Percentiles rank a stretch among this genome's conserved stretches.
Evolutionary conservation across 208 protist genomes (phyloP).

Genomic region (Angomonas desouzai): DNA sequence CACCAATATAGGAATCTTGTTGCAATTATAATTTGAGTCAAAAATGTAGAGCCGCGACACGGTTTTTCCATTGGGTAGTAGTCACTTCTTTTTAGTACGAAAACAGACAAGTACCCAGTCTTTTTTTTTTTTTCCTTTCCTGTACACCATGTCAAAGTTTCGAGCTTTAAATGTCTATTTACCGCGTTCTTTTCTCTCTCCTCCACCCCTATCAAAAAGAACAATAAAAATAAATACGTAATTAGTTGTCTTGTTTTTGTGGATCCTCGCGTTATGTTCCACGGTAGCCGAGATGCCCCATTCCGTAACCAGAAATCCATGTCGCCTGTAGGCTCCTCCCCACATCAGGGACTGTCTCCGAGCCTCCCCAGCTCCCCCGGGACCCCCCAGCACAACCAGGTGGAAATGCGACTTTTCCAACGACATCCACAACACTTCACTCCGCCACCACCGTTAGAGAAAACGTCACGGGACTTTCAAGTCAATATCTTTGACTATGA

Average conservation of each 20-base stretch:
- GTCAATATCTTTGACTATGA: constrained; percentile 13
- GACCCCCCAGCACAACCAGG: background rate
- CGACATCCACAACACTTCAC: background rate
- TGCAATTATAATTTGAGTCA: constrained; percentile 6
- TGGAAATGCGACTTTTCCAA: background rate
- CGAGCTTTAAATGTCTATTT: no score
- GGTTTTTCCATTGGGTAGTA: constrained; percentile 7
- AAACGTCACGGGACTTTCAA: background rate
- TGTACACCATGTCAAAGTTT: no score
- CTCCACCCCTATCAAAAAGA: no score
- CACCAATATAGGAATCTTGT: background rate
- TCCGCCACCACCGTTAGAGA: background rate
- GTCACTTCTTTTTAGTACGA: background rate
- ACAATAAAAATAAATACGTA: no score
- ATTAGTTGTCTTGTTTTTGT: no score
- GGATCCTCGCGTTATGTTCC: background rate
- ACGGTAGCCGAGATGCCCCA: background rate
- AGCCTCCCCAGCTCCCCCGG: constrained; percentile 6
- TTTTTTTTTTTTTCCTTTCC: no score
- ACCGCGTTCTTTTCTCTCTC: constrained; percentile 7
- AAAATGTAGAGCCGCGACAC: background rate
- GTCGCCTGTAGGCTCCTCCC: background rate
- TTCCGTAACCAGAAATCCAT: background rate
- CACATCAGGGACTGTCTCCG: constrained; percentile 1
- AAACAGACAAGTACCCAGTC: no score